phyloP scores from a whole-genome alignment of 2,329 filamentous ascomycete genomes.

The Trichothecium sympodiale region DNA sequence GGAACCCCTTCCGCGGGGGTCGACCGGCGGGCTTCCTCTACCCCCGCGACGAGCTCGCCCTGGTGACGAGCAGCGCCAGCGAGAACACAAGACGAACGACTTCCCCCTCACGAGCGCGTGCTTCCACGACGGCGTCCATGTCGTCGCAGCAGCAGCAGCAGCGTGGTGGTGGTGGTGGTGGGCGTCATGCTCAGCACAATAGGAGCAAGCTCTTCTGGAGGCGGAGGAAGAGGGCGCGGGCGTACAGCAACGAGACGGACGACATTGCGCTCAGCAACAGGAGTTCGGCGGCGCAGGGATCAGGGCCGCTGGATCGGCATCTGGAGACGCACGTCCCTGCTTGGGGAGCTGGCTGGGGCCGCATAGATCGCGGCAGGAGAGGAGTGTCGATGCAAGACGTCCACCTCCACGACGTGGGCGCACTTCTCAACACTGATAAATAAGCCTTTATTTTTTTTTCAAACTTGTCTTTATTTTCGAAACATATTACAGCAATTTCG shows the following conservation, averaged over 20 bases:
- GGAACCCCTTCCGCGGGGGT: constrained; percentile 39
- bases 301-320: constrained; percentile 1
- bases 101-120: constrained; percentile 20
- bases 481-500: too few relatives aligned
- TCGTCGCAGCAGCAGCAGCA: constrained; percentile 11
- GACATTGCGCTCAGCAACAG: constrained; percentile 21
- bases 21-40: constrained; percentile 40
- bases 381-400: constrained; percentile 10
- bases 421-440: constrained; percentile 2
- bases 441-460: too few relatives aligned
- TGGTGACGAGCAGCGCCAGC: constrained; percentile 14
- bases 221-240: constrained; percentile 14
- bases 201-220: constrained; percentile 14
- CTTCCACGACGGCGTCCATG: constrained; percentile 26
- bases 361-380: constrained; percentile 11
- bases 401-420: constrained; percentile 11
- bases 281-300: constrained; percentile 11
- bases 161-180: too few relatives aligned
- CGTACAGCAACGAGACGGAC: constrained; percentile 15
- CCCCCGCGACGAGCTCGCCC: constrained; percentile 19
- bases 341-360: constrained; percentile 19
- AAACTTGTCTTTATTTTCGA: too few relatives aligned
- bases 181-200: too few relatives aligned
- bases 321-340: constrained; percentile 9
- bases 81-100: constrained; percentile 11